Base-by-base conservation (phyloP, 192 early-diverging fungal species). In the Gigaspora rosea region DNA sequence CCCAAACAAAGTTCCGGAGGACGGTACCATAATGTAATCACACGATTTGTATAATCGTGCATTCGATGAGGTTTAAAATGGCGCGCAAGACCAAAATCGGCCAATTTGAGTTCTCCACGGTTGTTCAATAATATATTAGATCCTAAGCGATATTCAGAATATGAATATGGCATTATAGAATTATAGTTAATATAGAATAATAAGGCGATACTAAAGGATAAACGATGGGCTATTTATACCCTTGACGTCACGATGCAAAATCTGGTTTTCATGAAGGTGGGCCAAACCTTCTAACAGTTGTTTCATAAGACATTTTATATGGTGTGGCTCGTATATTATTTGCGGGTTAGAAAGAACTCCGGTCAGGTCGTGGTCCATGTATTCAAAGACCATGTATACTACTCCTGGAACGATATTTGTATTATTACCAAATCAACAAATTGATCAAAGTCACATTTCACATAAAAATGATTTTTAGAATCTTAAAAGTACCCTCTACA, bases 21-120 rank as follows among this genome's bases (percentile, higher is more conserved):
- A 11, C 97, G 88, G 76, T 99, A 99, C 97, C 97, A 99, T 46
- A 98, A 82, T 1, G 97, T 99, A 61, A 98, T 95, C 13, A 99
- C 97, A 10, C 93, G 86, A 80, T 95, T 95, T 35, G 94, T 95
- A 75, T 91, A 88, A 79, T 91, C 92, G 61, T 89, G 85, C 74
- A 83, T 89, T 16, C 80, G 80, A 63, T 85, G 84, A 73, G 86
- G 89, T 66, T 92, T 86, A 70, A 94, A 90, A 9, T 91, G 82
- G 16, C 96, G 84, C 4, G 97, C 96, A 7, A 99, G 85, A 10
- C 97, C 97, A 89, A 99, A 99, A 85, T 99, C 97, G 35, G 96
- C 95, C 71, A 97, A 89, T 84, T 98, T 97, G 47, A 99, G 82
- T 76, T 95, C 89, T 33, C 97, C 96, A 35, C 85, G 79, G 52